Conservation (phyloP, 2,329 filamentous ascomycete species). For the Colletotrichum paranaense region DNA sequence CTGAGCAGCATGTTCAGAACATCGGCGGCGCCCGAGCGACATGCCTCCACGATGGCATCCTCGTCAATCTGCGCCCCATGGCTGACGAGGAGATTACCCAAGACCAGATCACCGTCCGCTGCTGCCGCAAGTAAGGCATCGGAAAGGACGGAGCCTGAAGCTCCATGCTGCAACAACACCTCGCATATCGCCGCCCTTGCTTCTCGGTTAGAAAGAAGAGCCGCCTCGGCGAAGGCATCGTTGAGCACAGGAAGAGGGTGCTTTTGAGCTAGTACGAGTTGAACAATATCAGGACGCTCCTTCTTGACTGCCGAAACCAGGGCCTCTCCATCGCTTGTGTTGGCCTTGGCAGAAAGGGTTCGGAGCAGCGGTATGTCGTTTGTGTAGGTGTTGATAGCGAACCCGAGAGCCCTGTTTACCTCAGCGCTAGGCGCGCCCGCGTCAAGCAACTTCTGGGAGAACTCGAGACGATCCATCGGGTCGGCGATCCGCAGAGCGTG, state of each 20-base stretch:
- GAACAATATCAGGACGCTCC: slow-evolving; percentile 57
- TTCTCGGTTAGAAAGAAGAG: slow-evolving; percentile 52
- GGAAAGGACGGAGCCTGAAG: slow-evolving; percentile 57
- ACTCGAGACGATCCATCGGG: slow-evolving; percentile 61
- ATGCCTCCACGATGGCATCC: slow-evolving; percentile 66
- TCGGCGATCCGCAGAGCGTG: slow-evolving; percentile 63
- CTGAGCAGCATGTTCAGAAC: slow-evolving; percentile 63
- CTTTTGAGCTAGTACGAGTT: slow-evolving; percentile 55
- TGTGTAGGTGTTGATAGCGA: slow-evolving; percentile 59
- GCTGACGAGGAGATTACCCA: slow-evolving; percentile 62
- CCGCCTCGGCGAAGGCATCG: slow-evolving; percentile 55
- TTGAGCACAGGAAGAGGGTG: slow-evolving; percentile 54
- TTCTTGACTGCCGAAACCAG: slow-evolving; percentile 57
- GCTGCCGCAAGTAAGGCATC: slow-evolving; percentile 63
- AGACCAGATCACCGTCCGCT: slow-evolving; percentile 62
- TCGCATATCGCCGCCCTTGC: slow-evolving; percentile 56
- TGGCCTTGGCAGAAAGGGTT: slow-evolving; percentile 57
- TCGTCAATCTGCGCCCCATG: slow-evolving; percentile 65
- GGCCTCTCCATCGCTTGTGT: slow-evolving; percentile 62
- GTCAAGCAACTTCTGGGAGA: slow-evolving; percentile 61
- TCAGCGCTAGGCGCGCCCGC: slow-evolving; percentile 60
- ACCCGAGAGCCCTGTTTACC: slow-evolving; percentile 62
- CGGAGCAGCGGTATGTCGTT: slow-evolving; percentile 62
- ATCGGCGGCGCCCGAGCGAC: slow-evolving; percentile 59
- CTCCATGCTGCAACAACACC: slow-evolving; percentile 58